Evolutionary conservation across 495 filamentous ascomycete species (phyloP), one percentile per base, ranked within the genome.

Genomic region (Tuber microsphaerosporum): DNA sequence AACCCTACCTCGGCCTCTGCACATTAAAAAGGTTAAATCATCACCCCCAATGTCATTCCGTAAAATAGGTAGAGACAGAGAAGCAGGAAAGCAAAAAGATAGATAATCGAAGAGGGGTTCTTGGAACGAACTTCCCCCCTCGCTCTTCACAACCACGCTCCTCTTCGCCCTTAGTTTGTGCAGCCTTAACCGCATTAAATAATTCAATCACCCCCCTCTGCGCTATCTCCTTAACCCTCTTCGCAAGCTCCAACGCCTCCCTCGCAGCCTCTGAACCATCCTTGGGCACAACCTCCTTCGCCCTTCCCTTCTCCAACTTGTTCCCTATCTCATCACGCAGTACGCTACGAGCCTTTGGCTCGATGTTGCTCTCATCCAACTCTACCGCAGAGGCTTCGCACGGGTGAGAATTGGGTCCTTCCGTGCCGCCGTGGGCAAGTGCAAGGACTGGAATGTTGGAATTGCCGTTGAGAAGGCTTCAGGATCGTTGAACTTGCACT

Each of bases 101-200:
- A n/a, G n/a, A n/a, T n/a, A n/a, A n/a, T n/a, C n/a, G n/a, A n/a
- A n/a, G n/a, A n/a, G n/a, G n/a, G n/a, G n/a, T n/a, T n/a, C n/a
- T n/a, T n/a, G n/a, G n/a, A n/a, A n/a, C n/a, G n/a, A n/a, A n/a
- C n/a, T n/a, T n/a, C n/a, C 86, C n/a, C 91, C 92, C 83, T 92
- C 90, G 82, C 88, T 87, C 76, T 76, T 77, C 45, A 74, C 42
- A 61, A 51, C 56, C 70, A 69, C 73, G n/a, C 68, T 20, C 79
- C 70, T 75, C 76, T 44, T 77, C 83, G 2, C 71, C 76, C 75
- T 82, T n/a, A n/a, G 97, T 91, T 85, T 97, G 95, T 22, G 94
- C 94, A 10, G 93, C 92, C 45, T 94, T 88, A 44, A 99, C 93
- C 1, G 94, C 95, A 85, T 98, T 97, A 84, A 97, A 99, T 74